phyloP scores from a whole-genome alignment of 1,284 basidiomycete species.

The Moesziomyces aphidis region DNA sequence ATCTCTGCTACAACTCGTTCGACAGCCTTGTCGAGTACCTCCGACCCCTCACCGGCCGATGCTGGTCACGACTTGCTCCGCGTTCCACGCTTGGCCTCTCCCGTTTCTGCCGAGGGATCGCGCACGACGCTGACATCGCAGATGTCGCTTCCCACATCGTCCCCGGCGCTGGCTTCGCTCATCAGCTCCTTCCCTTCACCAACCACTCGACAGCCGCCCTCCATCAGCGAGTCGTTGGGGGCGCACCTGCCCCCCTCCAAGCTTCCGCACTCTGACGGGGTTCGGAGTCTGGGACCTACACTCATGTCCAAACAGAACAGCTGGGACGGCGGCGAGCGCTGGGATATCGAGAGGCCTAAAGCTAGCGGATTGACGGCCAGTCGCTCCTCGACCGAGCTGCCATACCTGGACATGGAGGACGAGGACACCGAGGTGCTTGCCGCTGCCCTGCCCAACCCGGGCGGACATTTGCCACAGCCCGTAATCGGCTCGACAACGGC shows the following conservation, averaged over 20 bases:
- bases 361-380: not conserved
- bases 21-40: not conserved
- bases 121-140: conserved; percentile 1
- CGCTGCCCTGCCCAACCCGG: not conserved
- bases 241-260: not conserved
- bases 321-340: conserved; percentile 44
- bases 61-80: conserved; percentile 9
- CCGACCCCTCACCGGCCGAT: conserved; percentile 1
- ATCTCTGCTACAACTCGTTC: not conserved
- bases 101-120: not conserved
- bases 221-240: not conserved
- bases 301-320: conserved; percentile 22
- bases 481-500: not conserved
- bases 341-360: conserved; percentile 4
- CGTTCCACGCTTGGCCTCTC: conserved; percentile 2
- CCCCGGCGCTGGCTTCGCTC: conserved; percentile 37
- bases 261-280: not conserved
- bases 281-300: not conserved
- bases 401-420: conserved; percentile 32
- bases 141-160: conserved; percentile 11
- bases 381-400: conserved; percentile 11
- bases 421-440: conserved; percentile 5
- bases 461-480: not conserved
- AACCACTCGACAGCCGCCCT: conserved; percentile 2
- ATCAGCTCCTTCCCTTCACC: conserved; percentile 46